Base-by-base conservation (phyloP, 2,329 filamentous ascomycete genomes). In the Colletotrichum falcatum region DNA sequence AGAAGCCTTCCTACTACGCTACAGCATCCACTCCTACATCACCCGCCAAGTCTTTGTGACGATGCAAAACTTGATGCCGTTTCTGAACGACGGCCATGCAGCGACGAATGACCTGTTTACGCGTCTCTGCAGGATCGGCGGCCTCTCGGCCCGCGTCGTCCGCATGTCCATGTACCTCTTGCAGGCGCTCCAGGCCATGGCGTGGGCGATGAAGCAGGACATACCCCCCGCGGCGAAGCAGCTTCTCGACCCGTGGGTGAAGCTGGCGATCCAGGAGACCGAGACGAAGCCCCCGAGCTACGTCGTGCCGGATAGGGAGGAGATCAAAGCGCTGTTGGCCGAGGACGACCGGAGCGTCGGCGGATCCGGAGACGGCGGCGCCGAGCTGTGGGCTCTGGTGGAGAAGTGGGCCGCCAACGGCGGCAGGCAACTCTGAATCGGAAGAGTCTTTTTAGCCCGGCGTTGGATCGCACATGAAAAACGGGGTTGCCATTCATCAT, bases 151-250 rank as follows among this genome's bases (percentile, higher is more conserved):
- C 3, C 68, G 68, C 23, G 68, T 71, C 11, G 68, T 71, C 23
- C 54, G 49, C n/a, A 71, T 71, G 68, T 63, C 68, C 18, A 60
- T 71, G 44, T 62, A 71, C 64, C 68, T 71, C 0, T 39, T 71
- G 1, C 68, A 71, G 53, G 68, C 68, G 23, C 56, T 61, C 16
- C 68, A 71, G 20, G 68, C 64, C 26, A 71, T 71, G 68, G 68
- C 68, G 14, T 71, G 68, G 68, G 68, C 68, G 3, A 71, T 68
- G 68, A 68, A 71, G 35, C 59, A 62, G 35, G 59, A 68, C 26
- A 67, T 71, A 0, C 68, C 68, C 23, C 51, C 39, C n/a, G 53
- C 44, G 2, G 68, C 68, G 23, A 58, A 53, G 37, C 64, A 53
- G 23, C 61, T 63, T 44, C 68, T 71, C 12, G 64, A 71, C 2